Evolutionary conservation across 805 yeast species (phyloP).

Genomic region (Ogataea ramenticola): DNA sequence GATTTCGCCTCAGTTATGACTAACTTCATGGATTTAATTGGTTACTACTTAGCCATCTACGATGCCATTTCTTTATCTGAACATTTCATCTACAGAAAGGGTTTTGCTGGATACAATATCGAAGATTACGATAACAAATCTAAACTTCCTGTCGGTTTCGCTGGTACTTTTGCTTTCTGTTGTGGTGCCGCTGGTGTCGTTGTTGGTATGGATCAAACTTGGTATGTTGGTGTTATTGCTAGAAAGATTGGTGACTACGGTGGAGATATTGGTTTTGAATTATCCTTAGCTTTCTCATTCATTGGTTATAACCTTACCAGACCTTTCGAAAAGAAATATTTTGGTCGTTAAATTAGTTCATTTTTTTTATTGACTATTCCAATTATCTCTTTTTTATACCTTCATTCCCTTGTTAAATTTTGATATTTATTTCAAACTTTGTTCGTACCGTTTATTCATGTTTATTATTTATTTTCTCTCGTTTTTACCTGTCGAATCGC

Average conservation of each 20-base stretch:
- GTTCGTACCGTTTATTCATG: background rate
- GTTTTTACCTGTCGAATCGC: background rate
- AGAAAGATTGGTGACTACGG: slow-evolving; percentile 54
- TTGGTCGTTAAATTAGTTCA: slow-evolving; percentile 33
- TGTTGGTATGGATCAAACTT: slow-evolving; percentile 79
- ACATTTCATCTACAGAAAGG: slow-evolving; percentile 72
- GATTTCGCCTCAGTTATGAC: slow-evolving; percentile 64
- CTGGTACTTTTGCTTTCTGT: slow-evolving; percentile 73
- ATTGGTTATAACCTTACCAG: slow-evolving; percentile 51
- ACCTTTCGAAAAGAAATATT: slow-evolving; percentile 59
- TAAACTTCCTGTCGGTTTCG: slow-evolving; percentile 65
- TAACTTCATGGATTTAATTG: slow-evolving; percentile 86
- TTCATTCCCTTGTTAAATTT: background rate
- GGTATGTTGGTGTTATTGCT: slow-evolving; percentile 74
- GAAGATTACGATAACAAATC: slow-evolving; percentile 51
- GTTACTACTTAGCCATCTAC: slow-evolving; percentile 86
- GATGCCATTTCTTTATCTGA: slow-evolving; percentile 70
- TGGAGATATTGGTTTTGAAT: slow-evolving; percentile 85
- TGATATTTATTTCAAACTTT: background rate
- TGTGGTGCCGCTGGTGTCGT: slow-evolving; percentile 84
- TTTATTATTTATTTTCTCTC: background rate
- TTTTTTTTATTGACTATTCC: too few relatives aligned
- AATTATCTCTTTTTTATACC: too few relatives aligned
- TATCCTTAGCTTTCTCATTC: slow-evolving; percentile 61
- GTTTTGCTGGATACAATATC: slow-evolving; percentile 54